Base-by-base conservation (phyloP, 2,329 filamentous ascomycete genomes). In the Hymenoscyphus infarciens region DNA sequence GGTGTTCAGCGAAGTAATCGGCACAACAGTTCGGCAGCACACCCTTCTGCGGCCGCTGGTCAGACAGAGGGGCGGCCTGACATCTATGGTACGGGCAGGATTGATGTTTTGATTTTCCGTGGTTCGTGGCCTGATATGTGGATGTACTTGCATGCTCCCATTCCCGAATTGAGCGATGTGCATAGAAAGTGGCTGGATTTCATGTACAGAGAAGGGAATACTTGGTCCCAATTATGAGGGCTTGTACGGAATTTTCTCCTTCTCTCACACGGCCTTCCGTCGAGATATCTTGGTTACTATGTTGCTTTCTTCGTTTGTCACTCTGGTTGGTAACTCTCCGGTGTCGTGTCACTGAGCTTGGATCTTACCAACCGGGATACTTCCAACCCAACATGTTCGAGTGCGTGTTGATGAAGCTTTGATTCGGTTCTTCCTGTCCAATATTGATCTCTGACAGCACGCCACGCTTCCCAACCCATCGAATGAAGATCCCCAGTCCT, bases 121-220 rank as follows among this genome's bases (percentile, higher is more conserved):
- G 19, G 35, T 22, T 8, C n/a, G 35, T 31, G n/a, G 35, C 25
- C 56, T 42, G 56, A 19, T 57, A 19, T 35, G 27, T 33, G 27
- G 57, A 52, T 53, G 57, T 19, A 59, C 57, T 53, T 42, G 57
- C 57, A 25, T 59, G 42, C 39, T 13, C 15, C 7, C 52, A 31
- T 29, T 38, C 57, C 60, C 55, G n/a, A 25, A 57, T 49, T 7
- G 29, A 58, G 60, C 39, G 55, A 58, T 7, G 38, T 61, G 60
- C 60, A 58, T 61, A 2, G 33, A 35, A 35, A 35, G 33, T 35
- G 33, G 33, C 33, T 35, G 33, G 33, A 15, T 35, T 35, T 11
- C 33, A 35, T 35, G 33, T 35, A 35, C 33, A 35, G 10, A 35
- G 33, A 31, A 31, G 4, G 10, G 33, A 35, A 35, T 35, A 35